phyloP scores from a whole-genome alignment of 1,284 basidiomycete genomes.

The Cryptococcus sp. region DNA sequence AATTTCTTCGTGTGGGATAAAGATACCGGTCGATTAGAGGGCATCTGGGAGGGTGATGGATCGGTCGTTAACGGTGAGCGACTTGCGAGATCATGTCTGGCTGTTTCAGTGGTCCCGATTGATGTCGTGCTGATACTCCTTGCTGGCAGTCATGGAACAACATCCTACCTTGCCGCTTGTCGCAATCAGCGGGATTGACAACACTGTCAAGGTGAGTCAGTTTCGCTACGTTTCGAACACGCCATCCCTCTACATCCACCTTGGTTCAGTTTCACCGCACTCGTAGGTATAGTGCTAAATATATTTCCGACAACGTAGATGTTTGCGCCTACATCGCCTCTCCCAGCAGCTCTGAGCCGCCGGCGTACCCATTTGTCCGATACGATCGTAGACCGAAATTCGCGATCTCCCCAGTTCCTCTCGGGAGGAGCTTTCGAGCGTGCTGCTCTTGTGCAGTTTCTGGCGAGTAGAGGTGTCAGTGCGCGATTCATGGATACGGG shows the following conservation, averaged over 20 bases:
- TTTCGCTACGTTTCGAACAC: not conserved
- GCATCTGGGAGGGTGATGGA: constrained; percentile 80
- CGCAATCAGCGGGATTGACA: constrained; percentile 86
- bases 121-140: no score
- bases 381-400: constrained; percentile 33
- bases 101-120: not conserved
- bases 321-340: constrained; percentile 21
- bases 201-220: constrained; percentile 75
- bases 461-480: constrained; percentile 21
- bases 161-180: constrained; percentile 78
- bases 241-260: no score
- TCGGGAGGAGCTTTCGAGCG: constrained; percentile 21
- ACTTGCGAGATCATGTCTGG: not conserved
- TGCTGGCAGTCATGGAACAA: constrained; percentile 63
- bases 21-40: constrained; percentile 63
- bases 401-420: constrained; percentile 15
- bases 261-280: not conserved
- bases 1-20: constrained; percentile 78
- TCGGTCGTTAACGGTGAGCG: constrained; percentile 69
- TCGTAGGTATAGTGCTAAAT: not conserved
- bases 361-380: constrained; percentile 22
- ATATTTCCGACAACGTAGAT: constrained; percentile 10
- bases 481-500: not conserved
- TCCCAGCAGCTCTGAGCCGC: constrained; percentile 22
- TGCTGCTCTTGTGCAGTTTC: constrained; percentile 24